Percentiles rank a stretch among this genome's conserved stretches.
Evolutionary conservation across 257 asterid species (phyloP).

Genomic region (Paulownia fortunei): DNA sequence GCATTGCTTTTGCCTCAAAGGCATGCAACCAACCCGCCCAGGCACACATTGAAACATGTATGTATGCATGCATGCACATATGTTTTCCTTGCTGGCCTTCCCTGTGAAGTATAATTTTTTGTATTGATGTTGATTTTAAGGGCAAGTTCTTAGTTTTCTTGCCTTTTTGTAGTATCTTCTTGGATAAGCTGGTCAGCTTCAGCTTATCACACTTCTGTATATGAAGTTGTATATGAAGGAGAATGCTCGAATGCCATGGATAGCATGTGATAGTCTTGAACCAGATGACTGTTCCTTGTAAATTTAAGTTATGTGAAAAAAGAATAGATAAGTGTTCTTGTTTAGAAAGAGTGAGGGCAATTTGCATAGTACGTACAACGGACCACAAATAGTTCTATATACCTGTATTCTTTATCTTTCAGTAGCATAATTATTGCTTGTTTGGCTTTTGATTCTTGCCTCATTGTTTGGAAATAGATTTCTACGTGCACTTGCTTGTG

Average conservation of each 20-base stretch:
- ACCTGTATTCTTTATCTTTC: neutral
- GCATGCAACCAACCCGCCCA: neutral
- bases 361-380: neutral
- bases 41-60: neutral
- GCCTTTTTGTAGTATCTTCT: neutral
- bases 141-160: neutral
- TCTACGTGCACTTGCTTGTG: neutral
- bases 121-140: neutral
- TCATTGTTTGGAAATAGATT: neutral
- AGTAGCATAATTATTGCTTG: constrained; percentile 11
- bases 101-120: neutral
- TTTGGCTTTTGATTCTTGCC: constrained; percentile 23
- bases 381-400: neutral
- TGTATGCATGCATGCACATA: neutral
- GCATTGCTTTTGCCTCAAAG: neutral
- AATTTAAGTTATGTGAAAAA: neutral
- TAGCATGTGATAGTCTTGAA: neutral
- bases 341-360: neutral
- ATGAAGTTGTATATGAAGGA: neutral
- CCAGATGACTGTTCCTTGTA: neutral
- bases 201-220: neutral
- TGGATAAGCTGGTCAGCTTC: neutral
- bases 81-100: constrained; percentile 2
- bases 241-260: neutral
- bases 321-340: neutral